Base-by-base conservation (phyloP, 2,329 filamentous ascomycete genomes). In the Furcasterigmium furcatum region DNA sequence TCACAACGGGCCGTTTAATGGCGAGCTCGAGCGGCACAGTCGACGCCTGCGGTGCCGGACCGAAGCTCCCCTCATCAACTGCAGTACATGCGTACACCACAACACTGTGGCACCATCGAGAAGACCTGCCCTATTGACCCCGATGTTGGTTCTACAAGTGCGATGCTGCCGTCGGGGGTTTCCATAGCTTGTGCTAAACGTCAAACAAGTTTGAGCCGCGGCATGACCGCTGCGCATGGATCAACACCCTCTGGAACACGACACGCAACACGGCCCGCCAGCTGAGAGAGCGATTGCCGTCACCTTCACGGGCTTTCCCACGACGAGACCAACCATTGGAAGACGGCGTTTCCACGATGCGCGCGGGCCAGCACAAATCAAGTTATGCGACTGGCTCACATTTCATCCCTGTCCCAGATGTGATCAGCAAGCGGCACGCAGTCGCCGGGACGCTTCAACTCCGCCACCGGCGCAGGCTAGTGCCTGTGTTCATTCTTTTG, bases 401-500 rank as follows among this genome's bases (percentile, higher is more conserved):
- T 20, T 20, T 30, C 40, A 42, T 32, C 27, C 27, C 19, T 42
- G 40, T 20, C 27, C 34, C 34, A 36, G 34, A 36, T 42, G 40
- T 42, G 40, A 42, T 32, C 27, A 42, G 27, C 29, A 14, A 16
- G 29, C 40, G n/a, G 29, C 21, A 20, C 19, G 27, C 30, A 42
- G 40, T 9, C 29, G 34, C 27, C 18, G 38, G 38, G 7, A 12
- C 24, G 24, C 24, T 27, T 27, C 24, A 16, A 36, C 34, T 18
- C 34, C 34, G 34, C 34, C 34, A 36, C 34, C 34, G 34, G 34
- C 34, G 34, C 34, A 36, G 18, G 18, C 40, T 42, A 42, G 40
- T 42, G 40, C 40, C 27, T 32, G 40, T 34, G 30, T 42, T 42
- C 40, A 42, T 42, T 42, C 40, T 42, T 42, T 42, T 42, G 40